A percentile compares a stretch with the other conserved stretches of the same genome.
phyloP scores from a whole-genome alignment of 2,329 filamentous ascomycete genomes.

The Thielaviopsis populi region DNA sequence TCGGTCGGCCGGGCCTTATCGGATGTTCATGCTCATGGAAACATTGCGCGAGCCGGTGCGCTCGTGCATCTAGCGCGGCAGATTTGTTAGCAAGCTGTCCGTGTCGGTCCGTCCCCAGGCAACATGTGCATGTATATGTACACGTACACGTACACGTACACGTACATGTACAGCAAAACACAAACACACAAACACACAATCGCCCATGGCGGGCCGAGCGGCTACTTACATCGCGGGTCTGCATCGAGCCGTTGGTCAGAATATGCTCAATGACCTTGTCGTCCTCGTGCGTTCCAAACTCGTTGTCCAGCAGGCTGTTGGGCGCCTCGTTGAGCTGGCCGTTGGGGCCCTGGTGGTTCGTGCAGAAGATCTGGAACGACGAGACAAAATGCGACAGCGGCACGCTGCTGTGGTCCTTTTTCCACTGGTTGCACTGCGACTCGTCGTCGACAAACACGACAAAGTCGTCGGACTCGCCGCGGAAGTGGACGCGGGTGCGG shows the following conservation, averaged over 20 bases:
- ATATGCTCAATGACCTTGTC: slow-evolving; percentile 75
- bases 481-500: slow-evolving; percentile 71
- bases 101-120: no score
- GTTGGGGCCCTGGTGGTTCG: slow-evolving; percentile 80
- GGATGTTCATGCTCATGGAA: slow-evolving; percentile 25
- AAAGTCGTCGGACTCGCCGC: slow-evolving; percentile 50
- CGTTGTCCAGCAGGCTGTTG: slow-evolving; percentile 59
- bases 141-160: no score
- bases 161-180: not conserved
- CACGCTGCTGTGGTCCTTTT: slow-evolving; percentile 52
- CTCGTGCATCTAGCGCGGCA: slow-evolving; percentile 31
- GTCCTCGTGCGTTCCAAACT: slow-evolving; percentile 69
- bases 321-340: slow-evolving; percentile 64
- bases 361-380: slow-evolving; percentile 77
- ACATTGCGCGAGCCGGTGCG: slow-evolving; percentile 41
- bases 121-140: no score
- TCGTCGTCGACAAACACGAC: slow-evolving; percentile 44
- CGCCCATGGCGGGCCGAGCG: no score
- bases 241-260: slow-evolving; percentile 19
- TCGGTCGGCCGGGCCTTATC: not conserved
- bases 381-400: slow-evolving; percentile 75
- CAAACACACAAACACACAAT: no score
- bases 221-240: slow-evolving; percentile 11
- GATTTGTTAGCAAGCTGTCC: not conserved
- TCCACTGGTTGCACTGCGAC: slow-evolving; percentile 64